Conservation (phyloP, 108 stramenopile genomes). For the Pseudonitzschia delicatissima region DNA sequence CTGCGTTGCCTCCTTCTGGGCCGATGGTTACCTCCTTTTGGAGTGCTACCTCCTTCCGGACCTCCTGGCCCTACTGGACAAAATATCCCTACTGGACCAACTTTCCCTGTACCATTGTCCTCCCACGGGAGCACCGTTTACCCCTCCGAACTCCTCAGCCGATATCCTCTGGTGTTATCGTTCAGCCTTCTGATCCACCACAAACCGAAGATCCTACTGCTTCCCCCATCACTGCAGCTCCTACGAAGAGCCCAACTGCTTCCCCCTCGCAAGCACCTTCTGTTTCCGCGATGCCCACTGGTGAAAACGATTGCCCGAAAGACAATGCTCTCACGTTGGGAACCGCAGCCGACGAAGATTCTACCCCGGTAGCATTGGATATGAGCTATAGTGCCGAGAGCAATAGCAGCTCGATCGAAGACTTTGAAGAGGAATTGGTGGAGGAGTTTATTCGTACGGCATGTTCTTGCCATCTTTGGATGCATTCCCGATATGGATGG, state of each 20-base stretch:
- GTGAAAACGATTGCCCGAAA: constrained; percentile 9
- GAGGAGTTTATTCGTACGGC: constrained; percentile 20
- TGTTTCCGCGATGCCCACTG: not conserved
- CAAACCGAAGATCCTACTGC: not conserved
- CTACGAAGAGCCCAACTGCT: not conserved
- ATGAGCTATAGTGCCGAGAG: constrained; percentile 34
- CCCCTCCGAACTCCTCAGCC: not conserved
- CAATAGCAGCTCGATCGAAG: constrained; percentile 20
- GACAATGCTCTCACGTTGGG: not conserved
- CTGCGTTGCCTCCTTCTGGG: not conserved
- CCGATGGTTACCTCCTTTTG: not conserved
- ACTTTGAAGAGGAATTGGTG: constrained; percentile 23
- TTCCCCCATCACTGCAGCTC: not conserved
- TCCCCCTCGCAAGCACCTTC: not conserved
- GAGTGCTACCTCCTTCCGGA: not conserved
- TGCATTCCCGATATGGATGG: constrained; percentile 8
- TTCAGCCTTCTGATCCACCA: not conserved
- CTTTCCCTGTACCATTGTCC: not conserved
- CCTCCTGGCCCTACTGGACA: not conserved
- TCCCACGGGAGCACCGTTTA: not conserved
- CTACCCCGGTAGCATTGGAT: constrained; percentile 10
- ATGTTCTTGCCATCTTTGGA: constrained; percentile 21
- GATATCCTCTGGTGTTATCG: not conserved
- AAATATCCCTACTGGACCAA: not conserved
- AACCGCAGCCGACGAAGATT: not conserved